phyloP scores from a whole-genome alignment of 495 filamentous ascomycete species.

The Penicillium ucsense region DNA sequence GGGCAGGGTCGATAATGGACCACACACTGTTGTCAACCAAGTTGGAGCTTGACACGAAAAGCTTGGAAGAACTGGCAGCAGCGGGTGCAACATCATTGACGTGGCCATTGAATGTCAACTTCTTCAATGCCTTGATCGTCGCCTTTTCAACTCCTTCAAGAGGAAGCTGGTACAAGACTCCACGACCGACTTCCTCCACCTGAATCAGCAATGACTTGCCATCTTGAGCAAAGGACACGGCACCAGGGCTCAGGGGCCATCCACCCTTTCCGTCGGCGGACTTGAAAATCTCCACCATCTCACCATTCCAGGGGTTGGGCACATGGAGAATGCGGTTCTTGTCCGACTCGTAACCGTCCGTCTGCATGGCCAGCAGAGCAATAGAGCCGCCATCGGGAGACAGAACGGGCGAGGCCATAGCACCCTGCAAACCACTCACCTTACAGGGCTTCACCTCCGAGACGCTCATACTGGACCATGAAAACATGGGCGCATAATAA shows the following conservation, averaged over 20 bases:
- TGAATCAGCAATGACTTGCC: conserved; percentile 54
- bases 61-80: conserved; percentile 32
- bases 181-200: conserved; percentile 56
- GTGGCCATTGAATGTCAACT: conserved; percentile 50
- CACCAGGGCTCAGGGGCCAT: conserved; percentile 61
- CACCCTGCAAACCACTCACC: conserved; percentile 48
- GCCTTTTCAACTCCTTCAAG: conserved; percentile 39
- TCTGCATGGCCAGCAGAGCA: conserved; percentile 72
- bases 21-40: conserved; percentile 62
- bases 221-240: conserved; percentile 56
- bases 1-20: conserved; percentile 45
- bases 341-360: conserved; percentile 83
- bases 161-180: conserved; percentile 54
- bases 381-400: conserved; percentile 62
- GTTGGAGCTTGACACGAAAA: conserved; percentile 57
- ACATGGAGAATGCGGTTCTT: conserved; percentile 69
- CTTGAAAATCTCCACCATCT: conserved; percentile 50
- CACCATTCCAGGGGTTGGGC: conserved; percentile 46
- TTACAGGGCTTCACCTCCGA: conserved; percentile 28
- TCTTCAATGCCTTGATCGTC: conserved; percentile 42
- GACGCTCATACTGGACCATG: conserved; percentile 43
- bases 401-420: conserved; percentile 65
- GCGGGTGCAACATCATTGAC: conserved; percentile 50
- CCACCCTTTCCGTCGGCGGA: conserved; percentile 50
- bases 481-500: conserved; percentile 54